A percentile compares a stretch with the other conserved stretches of the same genome.
Conservation (phyloP, 345 rosid genomes). For the Bruguiera parviflora region DNA sequence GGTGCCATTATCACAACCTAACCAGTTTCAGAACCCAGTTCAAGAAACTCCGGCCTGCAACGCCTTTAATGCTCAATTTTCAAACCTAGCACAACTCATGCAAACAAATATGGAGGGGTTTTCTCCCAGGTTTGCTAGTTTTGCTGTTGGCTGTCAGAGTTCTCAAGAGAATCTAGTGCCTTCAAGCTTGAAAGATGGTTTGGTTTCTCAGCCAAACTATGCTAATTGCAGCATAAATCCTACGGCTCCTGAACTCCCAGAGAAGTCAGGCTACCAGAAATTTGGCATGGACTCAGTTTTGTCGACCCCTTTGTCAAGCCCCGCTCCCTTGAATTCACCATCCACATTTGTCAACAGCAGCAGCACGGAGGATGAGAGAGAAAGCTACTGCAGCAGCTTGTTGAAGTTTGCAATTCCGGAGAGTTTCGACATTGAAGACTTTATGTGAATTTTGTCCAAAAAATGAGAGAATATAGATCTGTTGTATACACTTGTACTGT, state of each 20-base stretch:
- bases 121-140: conserved; percentile 18
- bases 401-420: conserved; percentile 74
- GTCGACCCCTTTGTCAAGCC: conserved; percentile 56
- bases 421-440: conserved; percentile 58
- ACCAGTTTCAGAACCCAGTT: conserved; percentile 19
- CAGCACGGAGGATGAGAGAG: conserved; percentile 63
- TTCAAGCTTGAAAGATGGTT: conserved; percentile 16
- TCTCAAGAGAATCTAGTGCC: conserved; percentile 24
- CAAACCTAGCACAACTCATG: conserved; percentile 29
- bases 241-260: conserved; percentile 18
- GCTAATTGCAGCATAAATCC: conserved; percentile 12
- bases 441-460: conserved; percentile 38
- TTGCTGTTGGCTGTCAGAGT: conserved; percentile 13
- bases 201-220: conserved; percentile 25
- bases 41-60: conserved; percentile 27
- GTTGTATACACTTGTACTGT: not conserved
- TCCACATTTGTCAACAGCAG: conserved; percentile 48
- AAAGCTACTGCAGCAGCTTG: conserved; percentile 64
- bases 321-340: conserved; percentile 50
- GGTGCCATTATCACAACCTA: conserved; percentile 14
- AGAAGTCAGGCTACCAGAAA: conserved; percentile 34
- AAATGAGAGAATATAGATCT: not conserved
- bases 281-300: conserved; percentile 49
- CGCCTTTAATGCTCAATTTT: conserved; percentile 13
- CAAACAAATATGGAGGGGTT: conserved; percentile 22